Base-by-base conservation (phyloP, 2,329 filamentous ascomycete species). In the Fusarium palustre region DNA sequence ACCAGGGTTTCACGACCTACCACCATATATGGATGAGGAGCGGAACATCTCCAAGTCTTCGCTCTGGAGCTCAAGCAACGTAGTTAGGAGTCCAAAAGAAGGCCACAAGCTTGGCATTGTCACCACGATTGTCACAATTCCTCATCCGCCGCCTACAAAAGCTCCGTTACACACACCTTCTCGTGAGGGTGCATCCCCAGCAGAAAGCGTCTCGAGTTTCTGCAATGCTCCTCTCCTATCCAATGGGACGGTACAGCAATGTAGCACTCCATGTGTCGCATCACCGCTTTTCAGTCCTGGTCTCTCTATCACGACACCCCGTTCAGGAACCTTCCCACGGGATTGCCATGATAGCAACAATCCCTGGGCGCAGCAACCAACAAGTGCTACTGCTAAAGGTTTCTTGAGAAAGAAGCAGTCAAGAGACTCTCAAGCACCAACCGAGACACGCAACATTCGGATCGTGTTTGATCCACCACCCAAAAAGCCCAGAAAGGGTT, bases 401-500 rank as follows among this genome's bases (percentile, higher is more conserved):
- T 55, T 72, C 30, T 46, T 66, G 25, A 73, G 52, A 42, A 75
- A 72, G 53, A 74, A 73, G 47, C 52, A 52, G 13, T 67, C 68
- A 5, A 68, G 66, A 61, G 66, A 61, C 43, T 74, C 55, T 69
- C 78, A 62, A 72, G 76, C 63, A n/a, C 81, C 81, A 1, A 76
- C 78, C 0, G 79, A 82, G 74, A 71, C 61, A 9, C 74, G 73
- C 22, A 77, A 72, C 56, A 78, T 83, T 20, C 77, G 79, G 71
- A 79, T 76, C 11, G 76, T 76, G 4, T 84, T 84, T 68, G 77
- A 79, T 33, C 79, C 78, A 24, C 81, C 81, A 16, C 81, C 81
- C 0, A 76, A 64, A 46, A 75, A 59, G 31, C 58, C 60, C 6
- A 64, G 50, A 41, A 65, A 48, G 55, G 28, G 55, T 25, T 42